These are phyloP conservation scores for Arthrobotrys sinensis DNA, from an alignment of 2,329 filamentous ascomycete genomes.

Conservation along the genomic window DNA sequence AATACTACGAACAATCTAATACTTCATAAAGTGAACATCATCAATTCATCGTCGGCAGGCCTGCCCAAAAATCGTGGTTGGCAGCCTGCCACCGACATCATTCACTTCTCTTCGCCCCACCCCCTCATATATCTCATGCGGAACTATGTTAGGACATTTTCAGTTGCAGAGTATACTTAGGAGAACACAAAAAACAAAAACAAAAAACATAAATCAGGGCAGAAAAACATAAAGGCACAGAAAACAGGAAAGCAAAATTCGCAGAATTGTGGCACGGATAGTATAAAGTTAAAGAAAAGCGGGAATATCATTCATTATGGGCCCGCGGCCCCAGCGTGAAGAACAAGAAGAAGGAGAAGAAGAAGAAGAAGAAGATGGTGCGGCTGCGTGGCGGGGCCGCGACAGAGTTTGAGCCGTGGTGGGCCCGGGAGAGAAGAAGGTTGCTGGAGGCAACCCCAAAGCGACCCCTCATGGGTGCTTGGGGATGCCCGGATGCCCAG, in stretches of 20 bases:
- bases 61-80: neutral
- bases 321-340: no score
- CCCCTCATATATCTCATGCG: neutral
- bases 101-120: no score
- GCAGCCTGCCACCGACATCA: neutral
- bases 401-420: conserved; percentile 13
- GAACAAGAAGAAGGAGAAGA: neutral
- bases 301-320: no score
- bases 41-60: neutral
- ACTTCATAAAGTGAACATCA: neutral
- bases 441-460: neutral
- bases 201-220: neutral
- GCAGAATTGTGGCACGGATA: no score
- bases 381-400: neutral
- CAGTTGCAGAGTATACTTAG: no score
- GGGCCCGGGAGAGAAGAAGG: neutral
- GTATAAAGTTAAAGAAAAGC: no score
- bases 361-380: conserved; percentile 7
- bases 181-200: no score
- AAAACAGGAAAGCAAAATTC: neutral
- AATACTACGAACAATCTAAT: neutral
- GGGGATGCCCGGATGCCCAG: conserved; percentile 6
- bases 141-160: no score
- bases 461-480: neutral
- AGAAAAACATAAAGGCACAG: conserved; percentile 11